These are phyloP conservation scores for Protomyces macrosporus DNA, from an alignment of 1,139 yeast genomes.

Conservation along the genomic window DNA sequence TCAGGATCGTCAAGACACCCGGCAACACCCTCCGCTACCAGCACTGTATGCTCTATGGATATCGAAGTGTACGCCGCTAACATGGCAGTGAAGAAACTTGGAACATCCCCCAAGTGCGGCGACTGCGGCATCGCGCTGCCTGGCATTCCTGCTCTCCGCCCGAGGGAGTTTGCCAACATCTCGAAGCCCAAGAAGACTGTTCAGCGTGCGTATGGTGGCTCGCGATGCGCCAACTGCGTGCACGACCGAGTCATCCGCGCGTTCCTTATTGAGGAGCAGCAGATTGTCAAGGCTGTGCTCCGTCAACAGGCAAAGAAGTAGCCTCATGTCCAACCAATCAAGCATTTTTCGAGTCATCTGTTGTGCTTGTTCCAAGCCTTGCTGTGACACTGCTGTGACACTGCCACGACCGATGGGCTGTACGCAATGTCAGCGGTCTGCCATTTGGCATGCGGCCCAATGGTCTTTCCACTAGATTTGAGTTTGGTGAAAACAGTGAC, in stretches of 20 bases:
- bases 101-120: constrained; percentile 97
- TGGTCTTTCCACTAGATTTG: too few relatives aligned
- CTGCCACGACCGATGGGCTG: too few relatives aligned
- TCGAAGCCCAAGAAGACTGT: constrained; percentile 97
- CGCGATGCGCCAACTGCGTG: constrained; percentile 97
- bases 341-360: too few relatives aligned
- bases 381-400: too few relatives aligned
- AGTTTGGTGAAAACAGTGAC: too few relatives aligned
- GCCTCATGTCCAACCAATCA: background rate
- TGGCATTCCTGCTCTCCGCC: constrained; percentile 88
- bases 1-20: constrained; percentile 99
- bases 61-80: constrained; percentile 31
- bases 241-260: constrained; percentile 93
- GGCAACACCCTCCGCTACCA: constrained; percentile 98
- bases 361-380: too few relatives aligned
- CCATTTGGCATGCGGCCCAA: too few relatives aligned
- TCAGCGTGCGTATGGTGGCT: constrained; percentile 99
- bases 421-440: too few relatives aligned
- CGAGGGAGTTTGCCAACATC: constrained; percentile 92
- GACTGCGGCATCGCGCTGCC: constrained; percentile 91
- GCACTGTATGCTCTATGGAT: constrained; percentile 46
- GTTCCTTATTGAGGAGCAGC: constrained; percentile 98
- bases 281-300: constrained; percentile 36
- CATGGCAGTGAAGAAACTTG: constrained; percentile 64
- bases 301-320: constrained; percentile 26